A percentile compares a stretch with the other conserved stretches of the same genome.
Conservation (phyloP, 192 early-diverging fungal species). For the Linnemannia hyalina region DNA sequence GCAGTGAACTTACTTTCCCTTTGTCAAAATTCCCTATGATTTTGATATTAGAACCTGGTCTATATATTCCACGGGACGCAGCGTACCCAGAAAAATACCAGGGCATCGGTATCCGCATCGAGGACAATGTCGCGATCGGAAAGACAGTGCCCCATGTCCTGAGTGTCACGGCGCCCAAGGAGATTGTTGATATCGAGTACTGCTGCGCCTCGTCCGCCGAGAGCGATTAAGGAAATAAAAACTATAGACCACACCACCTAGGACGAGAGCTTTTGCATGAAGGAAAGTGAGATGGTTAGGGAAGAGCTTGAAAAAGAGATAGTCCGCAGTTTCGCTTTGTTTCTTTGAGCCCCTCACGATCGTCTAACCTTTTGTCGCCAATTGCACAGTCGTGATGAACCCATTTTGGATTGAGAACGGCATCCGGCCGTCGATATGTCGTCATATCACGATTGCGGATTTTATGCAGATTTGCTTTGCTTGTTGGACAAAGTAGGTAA, state of each 20-base stretch:
- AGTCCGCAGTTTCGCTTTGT: neutral
- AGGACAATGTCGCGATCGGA: constrained; percentile 94
- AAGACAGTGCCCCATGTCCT: constrained; percentile 76
- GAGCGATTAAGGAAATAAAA: neutral
- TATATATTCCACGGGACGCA: constrained; percentile 87
- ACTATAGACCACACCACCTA: neutral
- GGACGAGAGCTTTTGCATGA: neutral
- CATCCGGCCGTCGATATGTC: neutral
- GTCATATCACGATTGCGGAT: neutral
- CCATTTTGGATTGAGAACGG: neutral
- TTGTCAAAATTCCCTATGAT: neutral
- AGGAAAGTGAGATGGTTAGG: too few relatives aligned
- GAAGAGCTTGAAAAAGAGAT: neutral
- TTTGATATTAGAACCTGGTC: constrained; percentile 78
- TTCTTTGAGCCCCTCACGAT: neutral
- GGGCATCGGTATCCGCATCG: constrained; percentile 94
- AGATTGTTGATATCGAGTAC: constrained; percentile 84
- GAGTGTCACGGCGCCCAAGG: constrained; percentile 84
- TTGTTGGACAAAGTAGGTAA: neutral
- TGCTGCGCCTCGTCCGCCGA: constrained; percentile 41
- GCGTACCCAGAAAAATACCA: constrained; percentile 85
- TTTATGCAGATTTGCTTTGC: too few relatives aligned
- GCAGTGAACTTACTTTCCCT: neutral
- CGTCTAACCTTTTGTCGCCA: neutral
- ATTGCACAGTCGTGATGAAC: neutral